Conservation (phyloP, 768 basidiomycete genomes). For the Termitomyces sp. region DNA sequence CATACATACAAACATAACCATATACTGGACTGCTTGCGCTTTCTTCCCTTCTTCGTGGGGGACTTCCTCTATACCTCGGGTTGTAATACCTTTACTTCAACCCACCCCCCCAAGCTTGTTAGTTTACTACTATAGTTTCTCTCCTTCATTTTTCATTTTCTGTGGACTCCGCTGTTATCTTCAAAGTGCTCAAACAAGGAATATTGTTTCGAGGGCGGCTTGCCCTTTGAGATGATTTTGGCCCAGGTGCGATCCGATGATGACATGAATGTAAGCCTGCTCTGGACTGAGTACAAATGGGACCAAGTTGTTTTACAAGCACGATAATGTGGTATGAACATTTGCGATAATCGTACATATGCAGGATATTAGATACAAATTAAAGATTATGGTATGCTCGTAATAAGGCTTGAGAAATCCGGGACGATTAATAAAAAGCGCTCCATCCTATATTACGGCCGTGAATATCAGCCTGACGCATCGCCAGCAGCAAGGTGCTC, state of each 20-base stretch:
- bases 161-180: not conserved
- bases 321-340: too few relatives aligned
- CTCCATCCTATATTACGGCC: constrained; percentile 4
- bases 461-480: not conserved
- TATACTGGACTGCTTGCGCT: not conserved
- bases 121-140: not conserved
- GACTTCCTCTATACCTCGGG: not conserved
- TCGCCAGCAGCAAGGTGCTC: constrained; percentile 12
- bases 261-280: too few relatives aligned
- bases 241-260: too few relatives aligned
- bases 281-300: too few relatives aligned
- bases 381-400: not conserved
- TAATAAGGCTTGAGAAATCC: not conserved
- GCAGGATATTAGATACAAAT: not conserved
- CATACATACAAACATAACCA: not conserved
- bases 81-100: not conserved
- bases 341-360: not conserved
- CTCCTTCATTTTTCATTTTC: not conserved
- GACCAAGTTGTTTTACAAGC: too few relatives aligned
- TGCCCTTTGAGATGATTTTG: not conserved
- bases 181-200: constrained; percentile 2
- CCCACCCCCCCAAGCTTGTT: not conserved
- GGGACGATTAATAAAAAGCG: constrained; percentile 2
- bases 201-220: not conserved
- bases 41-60: not conserved